phyloP scores from a whole-genome alignment of 2,329 filamentous ascomycete genomes.

The Ascochyta rabiei region DNA sequence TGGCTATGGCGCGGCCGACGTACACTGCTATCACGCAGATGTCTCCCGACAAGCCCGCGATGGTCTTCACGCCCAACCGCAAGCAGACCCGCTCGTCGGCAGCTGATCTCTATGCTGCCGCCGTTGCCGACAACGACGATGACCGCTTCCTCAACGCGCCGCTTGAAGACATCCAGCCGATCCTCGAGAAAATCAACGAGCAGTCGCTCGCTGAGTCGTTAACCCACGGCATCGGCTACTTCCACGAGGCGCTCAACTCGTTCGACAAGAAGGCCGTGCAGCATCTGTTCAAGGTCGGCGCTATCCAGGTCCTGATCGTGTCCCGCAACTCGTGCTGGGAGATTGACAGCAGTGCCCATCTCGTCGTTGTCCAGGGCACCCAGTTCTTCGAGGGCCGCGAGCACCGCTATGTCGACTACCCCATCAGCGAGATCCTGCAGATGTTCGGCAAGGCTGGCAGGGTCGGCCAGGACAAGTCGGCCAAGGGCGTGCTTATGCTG shows the following conservation, averaged over 20 bases:
- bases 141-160: slow-evolving; percentile 91
- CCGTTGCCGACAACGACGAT: slow-evolving; percentile 86
- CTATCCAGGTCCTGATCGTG: slow-evolving; percentile 82
- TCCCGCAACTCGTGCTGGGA: slow-evolving; percentile 96
- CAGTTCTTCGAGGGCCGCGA: slow-evolving; percentile 97
- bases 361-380: slow-evolving; percentile 96
- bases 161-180: slow-evolving; percentile 77
- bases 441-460: slow-evolving; percentile 96
- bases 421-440: slow-evolving; percentile 89
- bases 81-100: slow-evolving; percentile 92
- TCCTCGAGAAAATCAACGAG: slow-evolving; percentile 84
- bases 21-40: slow-evolving; percentile 88
- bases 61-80: slow-evolving; percentile 89
- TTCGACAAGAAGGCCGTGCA: slow-evolving; percentile 94
- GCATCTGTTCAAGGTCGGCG: slow-evolving; percentile 86
- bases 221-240: slow-evolving; percentile 94
- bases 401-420: slow-evolving; percentile 96
- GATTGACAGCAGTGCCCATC: slow-evolving; percentile 81
- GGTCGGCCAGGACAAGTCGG: slow-evolving; percentile 76
- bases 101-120: slow-evolving; percentile 84
- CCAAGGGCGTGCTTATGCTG: slow-evolving; percentile 94
- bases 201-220: slow-evolving; percentile 85
- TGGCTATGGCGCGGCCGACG: slow-evolving; percentile 95
- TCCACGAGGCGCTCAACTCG: slow-evolving; percentile 87
- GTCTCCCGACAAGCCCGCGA: slow-evolving; percentile 84